A percentile compares a stretch with the other conserved stretches of the same genome.
Evolutionary conservation across 192 early-diverging fungal genomes (phyloP).

Genomic region (Coemansia sp.): DNA sequence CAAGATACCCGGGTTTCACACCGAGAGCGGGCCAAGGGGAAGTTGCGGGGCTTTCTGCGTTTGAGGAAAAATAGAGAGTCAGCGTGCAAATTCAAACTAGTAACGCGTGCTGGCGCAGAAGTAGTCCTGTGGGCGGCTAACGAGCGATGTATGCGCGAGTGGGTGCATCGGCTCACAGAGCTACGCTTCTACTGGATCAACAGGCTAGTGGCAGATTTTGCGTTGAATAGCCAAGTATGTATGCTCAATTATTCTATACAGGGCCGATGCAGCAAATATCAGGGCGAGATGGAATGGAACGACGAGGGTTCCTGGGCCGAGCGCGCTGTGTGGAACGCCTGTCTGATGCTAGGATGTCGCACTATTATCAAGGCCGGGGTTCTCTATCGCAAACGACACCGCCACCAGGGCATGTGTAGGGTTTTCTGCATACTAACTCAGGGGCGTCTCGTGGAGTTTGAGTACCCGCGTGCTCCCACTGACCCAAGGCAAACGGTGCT

Average conservation of each 20-base stretch:
- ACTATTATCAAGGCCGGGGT: slow-evolving; percentile 43
- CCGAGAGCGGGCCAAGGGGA: slow-evolving; percentile 13
- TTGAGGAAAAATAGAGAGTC: slow-evolving; percentile 25
- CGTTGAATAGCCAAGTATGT: slow-evolving; percentile 33
- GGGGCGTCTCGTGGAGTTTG: slow-evolving; percentile 48
- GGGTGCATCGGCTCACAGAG: slow-evolving; percentile 40
- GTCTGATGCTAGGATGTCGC: slow-evolving; percentile 49
- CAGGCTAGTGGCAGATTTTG: slow-evolving; percentile 33
- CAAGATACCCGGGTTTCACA: neutral
- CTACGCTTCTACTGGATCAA: slow-evolving; percentile 48
- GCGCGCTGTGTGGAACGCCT: slow-evolving; percentile 49
- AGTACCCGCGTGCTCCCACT: slow-evolving; percentile 18
- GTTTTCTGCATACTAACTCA: slow-evolving; percentile 50
- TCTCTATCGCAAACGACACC: slow-evolving; percentile 51
- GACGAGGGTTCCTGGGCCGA: slow-evolving; percentile 48
- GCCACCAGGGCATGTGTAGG: slow-evolving; percentile 48
- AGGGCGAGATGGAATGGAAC: slow-evolving; percentile 30
- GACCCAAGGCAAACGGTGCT: slow-evolving; percentile 21
- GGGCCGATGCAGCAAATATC: slow-evolving; percentile 25
- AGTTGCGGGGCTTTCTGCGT: slow-evolving; percentile 26
- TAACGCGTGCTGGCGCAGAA: slow-evolving; percentile 28
- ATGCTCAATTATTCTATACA: slow-evolving; percentile 40
- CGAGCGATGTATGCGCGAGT: slow-evolving; percentile 41
- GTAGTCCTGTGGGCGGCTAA: slow-evolving; percentile 43
- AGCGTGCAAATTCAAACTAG: slow-evolving; percentile 36